phyloP scores from a whole-genome alignment of 805 yeast genomes.

The Sugiyamaella valdiviana region DNA sequence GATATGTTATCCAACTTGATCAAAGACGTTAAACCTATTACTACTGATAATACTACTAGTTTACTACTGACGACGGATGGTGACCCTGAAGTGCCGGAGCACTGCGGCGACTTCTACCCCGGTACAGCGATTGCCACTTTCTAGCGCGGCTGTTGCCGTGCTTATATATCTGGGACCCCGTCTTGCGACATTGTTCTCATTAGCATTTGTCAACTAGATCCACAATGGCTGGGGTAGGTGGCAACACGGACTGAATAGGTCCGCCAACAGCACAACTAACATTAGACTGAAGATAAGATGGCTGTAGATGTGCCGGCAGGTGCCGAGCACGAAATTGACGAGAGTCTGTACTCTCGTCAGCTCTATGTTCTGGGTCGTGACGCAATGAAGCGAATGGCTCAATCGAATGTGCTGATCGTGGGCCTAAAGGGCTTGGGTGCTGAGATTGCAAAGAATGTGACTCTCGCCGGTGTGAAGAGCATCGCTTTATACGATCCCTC shows the following conservation, averaged over 20 bases:
- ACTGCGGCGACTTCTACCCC: too few relatives aligned
- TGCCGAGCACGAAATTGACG: constrained; percentile 57
- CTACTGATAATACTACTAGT: too few relatives aligned
- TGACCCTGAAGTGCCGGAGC: too few relatives aligned
- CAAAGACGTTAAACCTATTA: too few relatives aligned
- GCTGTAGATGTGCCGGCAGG: constrained; percentile 27
- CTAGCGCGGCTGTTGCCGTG: neutral
- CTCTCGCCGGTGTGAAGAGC: constrained; percentile 95
- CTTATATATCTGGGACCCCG: neutral
- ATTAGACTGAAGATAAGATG: constrained; percentile 20
- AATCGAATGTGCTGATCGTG: constrained; percentile 82
- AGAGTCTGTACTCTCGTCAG: constrained; percentile 92
- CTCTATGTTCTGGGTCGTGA: constrained; percentile 94
- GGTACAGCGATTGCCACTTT: neutral
- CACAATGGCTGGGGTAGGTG: neutral
- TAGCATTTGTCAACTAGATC: neutral
- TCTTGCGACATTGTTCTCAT: neutral
- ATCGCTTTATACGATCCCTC: constrained; percentile 78
- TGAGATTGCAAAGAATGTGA: constrained; percentile 94
- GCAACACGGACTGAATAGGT: neutral
- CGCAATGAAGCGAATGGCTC: constrained; percentile 96
- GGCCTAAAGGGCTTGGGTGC: constrained; percentile 92
- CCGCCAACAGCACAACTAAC: neutral
- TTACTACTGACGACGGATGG: too few relatives aligned
- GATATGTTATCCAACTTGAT: too few relatives aligned